Conservation (phyloP, 352 stramenopile species). For the Plasmopara muralis region DNA sequence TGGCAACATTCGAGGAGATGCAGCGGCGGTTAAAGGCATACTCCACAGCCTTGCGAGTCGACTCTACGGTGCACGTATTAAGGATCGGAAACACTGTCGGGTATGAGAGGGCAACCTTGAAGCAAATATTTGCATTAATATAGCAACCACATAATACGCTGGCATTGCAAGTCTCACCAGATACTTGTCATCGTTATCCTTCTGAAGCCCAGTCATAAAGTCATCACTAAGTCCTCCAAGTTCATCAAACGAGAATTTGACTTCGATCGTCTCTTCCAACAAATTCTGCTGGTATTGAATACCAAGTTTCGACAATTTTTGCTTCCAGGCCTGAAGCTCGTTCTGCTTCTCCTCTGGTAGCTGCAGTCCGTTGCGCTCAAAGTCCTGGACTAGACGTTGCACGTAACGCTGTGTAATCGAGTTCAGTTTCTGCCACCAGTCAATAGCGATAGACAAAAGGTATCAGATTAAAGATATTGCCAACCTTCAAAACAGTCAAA, state of each 20-base stretch:
- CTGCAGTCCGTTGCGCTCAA: conserved; percentile 82
- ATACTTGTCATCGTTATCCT: conserved; percentile 64
- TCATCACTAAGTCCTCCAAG: conserved; percentile 75
- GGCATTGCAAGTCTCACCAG: conserved; percentile 40
- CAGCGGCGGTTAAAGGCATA: conserved; percentile 79
- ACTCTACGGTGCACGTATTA: conserved; percentile 77
- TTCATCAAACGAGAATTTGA: conserved; percentile 67
- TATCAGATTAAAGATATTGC: background rate
- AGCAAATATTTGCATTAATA: background rate
- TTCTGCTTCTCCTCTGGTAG: conserved; percentile 56
- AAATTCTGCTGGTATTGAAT: conserved; percentile 85
- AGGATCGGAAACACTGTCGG: conserved; percentile 87
- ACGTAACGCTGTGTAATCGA: conserved; percentile 72
- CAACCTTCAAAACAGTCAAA: background rate
- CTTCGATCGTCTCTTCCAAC: conserved; percentile 75
- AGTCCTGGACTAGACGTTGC: conserved; percentile 65
- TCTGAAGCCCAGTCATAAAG: conserved; percentile 66
- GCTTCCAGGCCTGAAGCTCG: conserved; percentile 74
- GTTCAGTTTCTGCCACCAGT: conserved; percentile 33
- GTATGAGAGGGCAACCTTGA: conserved; percentile 77
- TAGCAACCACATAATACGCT: background rate
- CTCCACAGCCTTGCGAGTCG: conserved; percentile 74
- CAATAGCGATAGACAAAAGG: conserved; percentile 1
- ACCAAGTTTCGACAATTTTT: conserved; percentile 79
- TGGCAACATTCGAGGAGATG: conserved; percentile 73